These are phyloP conservation scores for Cymbopogon citratus DNA, from an alignment of 176 grass and related monocot species.

Conservation along the genomic window DNA sequence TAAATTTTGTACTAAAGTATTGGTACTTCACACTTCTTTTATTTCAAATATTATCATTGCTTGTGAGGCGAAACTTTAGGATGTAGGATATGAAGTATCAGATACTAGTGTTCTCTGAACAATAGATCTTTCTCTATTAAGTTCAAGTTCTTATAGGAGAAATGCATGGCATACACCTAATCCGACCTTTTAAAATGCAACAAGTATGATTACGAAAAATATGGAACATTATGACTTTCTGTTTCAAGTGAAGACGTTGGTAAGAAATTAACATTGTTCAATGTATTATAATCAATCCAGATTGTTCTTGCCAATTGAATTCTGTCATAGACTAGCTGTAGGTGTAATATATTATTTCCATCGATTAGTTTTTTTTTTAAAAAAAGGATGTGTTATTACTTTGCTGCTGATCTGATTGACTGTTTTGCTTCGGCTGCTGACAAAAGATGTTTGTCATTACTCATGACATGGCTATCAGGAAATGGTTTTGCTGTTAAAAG, in stretches of 20 bases:
- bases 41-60: not conserved
- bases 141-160: not conserved
- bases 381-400: not conserved
- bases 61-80: not conserved
- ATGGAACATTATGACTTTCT: not conserved
- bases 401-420: not conserved
- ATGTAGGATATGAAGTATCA: constrained; percentile 3
- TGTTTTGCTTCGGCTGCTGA: not conserved
- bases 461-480: constrained; percentile 30
- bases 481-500: constrained; percentile 48
- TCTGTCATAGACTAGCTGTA: not conserved
- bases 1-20: not conserved
- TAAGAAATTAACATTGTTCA: not conserved
- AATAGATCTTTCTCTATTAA: constrained; percentile 1
- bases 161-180: not conserved
- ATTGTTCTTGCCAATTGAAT: not conserved
- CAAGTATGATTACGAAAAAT: not conserved
- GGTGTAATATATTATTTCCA: not conserved
- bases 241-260: not conserved
- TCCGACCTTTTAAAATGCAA: not conserved
- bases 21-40: not conserved
- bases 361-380: not conserved
- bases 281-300: not conserved
- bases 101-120: not conserved
- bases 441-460: constrained; percentile 22